Base-by-base conservation (phyloP, 2,329 filamentous ascomycete genomes). In the Clonostachys rhizophaga region DNA sequence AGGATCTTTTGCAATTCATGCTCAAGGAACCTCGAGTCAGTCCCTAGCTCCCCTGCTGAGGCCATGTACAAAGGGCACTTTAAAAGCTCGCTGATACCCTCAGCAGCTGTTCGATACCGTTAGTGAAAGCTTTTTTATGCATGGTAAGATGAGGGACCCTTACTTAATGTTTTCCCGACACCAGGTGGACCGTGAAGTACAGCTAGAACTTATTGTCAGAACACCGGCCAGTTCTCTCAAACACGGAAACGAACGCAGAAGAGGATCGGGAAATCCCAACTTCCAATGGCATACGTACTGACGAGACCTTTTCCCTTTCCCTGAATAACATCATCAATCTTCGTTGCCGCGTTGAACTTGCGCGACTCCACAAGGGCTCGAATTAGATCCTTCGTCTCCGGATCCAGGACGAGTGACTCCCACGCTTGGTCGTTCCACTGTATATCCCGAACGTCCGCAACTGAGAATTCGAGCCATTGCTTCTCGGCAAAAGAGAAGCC, bases 401-500 rank as follows among this genome's bases (percentile, higher is more conserved):
- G 62, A 55, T 81, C 72, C 0, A 96, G 74, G 1, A 96, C 89
- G 33, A 96, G 74, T 0, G 86, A 91, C 43, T 87, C 81, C 66
- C 94, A 96, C 0, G 91, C 91, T 13, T 82, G 77, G 40, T 87
- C 81, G 57, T 95, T 92, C 88, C 88, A 96, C 35, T 83, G 77
- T 51, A 96, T 92, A 5, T 95, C 87, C 41, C 81, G 79, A 51
- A 96, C 78, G 1, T 85, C 84, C 0, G 86, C 88, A 17, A 96
- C 84, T 0, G 83, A 84, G 57, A 96, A 90, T 62, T 96, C 89
- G 1, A 95, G 78, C 91, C 91, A 96, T 10, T 89, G 74, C 67
- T 95, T 96, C 66, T 95, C 89, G 1, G 81, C 83, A 62, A 96
- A 95, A 1, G 89, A 82, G 57, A 95, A 96, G 0, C 91, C 91